Evolutionary conservation across 163 green algal species (phyloP).

Genomic region (Scenedesmus sp.): DNA sequence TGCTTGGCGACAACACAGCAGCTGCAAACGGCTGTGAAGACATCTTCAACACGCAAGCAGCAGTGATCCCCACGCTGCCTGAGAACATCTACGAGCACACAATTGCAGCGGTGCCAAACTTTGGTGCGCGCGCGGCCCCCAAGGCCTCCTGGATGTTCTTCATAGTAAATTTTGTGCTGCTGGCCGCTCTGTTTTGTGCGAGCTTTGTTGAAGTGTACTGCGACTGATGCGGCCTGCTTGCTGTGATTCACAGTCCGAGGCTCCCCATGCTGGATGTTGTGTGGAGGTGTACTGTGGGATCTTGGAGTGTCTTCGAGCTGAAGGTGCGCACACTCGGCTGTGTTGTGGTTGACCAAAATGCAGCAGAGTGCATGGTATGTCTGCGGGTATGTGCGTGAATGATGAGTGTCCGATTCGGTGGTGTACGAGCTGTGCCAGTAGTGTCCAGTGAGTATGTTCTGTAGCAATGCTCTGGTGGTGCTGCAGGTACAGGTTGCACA

Average conservation of each 20-base stretch:
- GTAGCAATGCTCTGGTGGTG: no score
- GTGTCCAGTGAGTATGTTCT: no score
- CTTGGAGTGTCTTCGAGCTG: no score
- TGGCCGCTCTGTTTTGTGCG: background rate
- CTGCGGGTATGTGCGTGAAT: no score
- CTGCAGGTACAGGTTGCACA: no score
- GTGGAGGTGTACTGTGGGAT: background rate
- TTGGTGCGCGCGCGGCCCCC: background rate
- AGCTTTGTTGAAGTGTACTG: constrained; percentile 37
- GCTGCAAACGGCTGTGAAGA: background rate
- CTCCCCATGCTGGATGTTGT: no score
- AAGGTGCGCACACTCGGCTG: no score
- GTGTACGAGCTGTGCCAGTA: no score
- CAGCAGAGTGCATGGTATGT: no score
- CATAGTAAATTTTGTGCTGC: constrained; percentile 30
- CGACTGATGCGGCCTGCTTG: background rate
- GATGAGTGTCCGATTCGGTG: no score
- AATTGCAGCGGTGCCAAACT: constrained; percentile 49
- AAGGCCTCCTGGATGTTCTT: constrained; percentile 9
- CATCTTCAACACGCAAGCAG: background rate
- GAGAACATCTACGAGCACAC: constrained; percentile 51
- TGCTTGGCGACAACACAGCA: background rate
- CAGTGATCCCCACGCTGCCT: constrained; percentile 39
- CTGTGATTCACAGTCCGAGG: no score
- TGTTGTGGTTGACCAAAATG: no score